phyloP scores from a whole-genome alignment of 352 stramenopile species.

The Phytophthora vignae region DNA sequence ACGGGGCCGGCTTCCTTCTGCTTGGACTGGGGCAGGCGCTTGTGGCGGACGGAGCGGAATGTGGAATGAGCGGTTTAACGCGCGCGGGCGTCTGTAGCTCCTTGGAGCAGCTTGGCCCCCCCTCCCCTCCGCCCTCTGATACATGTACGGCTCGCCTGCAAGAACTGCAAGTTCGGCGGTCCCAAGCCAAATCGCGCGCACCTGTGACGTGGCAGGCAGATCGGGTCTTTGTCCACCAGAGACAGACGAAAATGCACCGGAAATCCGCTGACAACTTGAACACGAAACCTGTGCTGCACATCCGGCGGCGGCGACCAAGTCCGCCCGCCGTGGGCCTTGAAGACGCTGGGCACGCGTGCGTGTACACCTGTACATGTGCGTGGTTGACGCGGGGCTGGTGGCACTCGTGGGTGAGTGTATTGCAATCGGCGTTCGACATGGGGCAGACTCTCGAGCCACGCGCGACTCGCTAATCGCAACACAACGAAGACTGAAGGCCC shows the following conservation, averaged over 20 bases:
- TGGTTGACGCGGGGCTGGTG: neutral
- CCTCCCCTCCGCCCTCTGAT: neutral
- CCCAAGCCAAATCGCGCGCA: constrained; percentile 27
- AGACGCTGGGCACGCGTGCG: no score
- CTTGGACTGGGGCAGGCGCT: constrained; percentile 25
- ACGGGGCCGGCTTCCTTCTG: constrained; percentile 21
- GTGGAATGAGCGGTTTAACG: constrained; percentile 28
- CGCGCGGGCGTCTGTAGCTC: neutral
- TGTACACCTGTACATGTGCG: no score
- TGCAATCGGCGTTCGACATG: neutral
- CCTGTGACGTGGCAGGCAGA: constrained; percentile 24
- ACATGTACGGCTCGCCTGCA: neutral
- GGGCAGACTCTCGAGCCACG: neutral
- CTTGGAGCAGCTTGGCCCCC: no score
- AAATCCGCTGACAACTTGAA: constrained; percentile 20
- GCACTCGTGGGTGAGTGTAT: neutral
- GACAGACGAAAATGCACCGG: constrained; percentile 30
- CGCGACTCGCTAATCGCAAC: constrained; percentile 35
- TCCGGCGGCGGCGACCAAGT: constrained; percentile 19
- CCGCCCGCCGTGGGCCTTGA: neutral
- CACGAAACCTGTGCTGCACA: constrained; percentile 31
- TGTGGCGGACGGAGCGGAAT: constrained; percentile 28
- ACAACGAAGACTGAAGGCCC: constrained; percentile 14
- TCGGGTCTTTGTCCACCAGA: constrained; percentile 16
- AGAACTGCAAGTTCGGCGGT: constrained; percentile 30